Percentiles rank a stretch among this genome's conserved stretches.
Evolutionary conservation across 1,139 yeast species (phyloP).

Genomic region (Saccharomyces uvarum): DNA sequence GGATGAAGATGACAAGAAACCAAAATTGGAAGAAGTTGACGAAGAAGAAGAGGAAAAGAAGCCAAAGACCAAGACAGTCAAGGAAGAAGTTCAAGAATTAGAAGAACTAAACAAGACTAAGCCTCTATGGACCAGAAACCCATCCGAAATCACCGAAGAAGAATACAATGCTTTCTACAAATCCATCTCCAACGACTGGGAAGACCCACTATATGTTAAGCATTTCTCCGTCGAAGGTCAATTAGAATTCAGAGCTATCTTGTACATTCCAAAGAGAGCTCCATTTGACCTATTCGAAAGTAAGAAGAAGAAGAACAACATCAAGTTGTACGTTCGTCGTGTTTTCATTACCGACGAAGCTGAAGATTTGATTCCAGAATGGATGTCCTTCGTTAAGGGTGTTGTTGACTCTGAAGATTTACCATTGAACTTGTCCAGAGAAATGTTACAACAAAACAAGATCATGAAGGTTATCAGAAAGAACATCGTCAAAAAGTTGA

Average conservation of each 20-base stretch:
- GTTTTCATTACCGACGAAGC: constrained; percentile 99
- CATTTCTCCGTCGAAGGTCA: constrained; percentile 99
- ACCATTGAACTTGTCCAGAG: constrained; percentile 99
- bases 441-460: constrained; percentile 99
- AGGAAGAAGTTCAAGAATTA: constrained; percentile 78
- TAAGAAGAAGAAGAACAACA: constrained; percentile 98
- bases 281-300: constrained; percentile 96
- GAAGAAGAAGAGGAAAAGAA: constrained; percentile 55
- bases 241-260: constrained; percentile 96
- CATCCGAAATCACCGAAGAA: constrained; percentile 94
- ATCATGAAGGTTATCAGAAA: constrained; percentile 98
- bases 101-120: constrained; percentile 98
- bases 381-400: constrained; percentile 97
- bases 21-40: constrained; percentile 64
- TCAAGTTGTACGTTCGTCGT: constrained; percentile 98
- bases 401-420: constrained; percentile 99
- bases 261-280: constrained; percentile 98
- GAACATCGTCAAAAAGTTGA: constrained; percentile 97
- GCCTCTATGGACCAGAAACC: constrained; percentile 99
- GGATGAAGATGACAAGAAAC: constrained; percentile 54
- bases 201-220: constrained; percentile 98
- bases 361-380: constrained; percentile 97
- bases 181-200: constrained; percentile 99
- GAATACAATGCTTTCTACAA: constrained; percentile 99
- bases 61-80: constrained; percentile 70